Base-by-base conservation (phyloP, 1,284 basidiomycete species). In the Salmacisia buchloeana region DNA sequence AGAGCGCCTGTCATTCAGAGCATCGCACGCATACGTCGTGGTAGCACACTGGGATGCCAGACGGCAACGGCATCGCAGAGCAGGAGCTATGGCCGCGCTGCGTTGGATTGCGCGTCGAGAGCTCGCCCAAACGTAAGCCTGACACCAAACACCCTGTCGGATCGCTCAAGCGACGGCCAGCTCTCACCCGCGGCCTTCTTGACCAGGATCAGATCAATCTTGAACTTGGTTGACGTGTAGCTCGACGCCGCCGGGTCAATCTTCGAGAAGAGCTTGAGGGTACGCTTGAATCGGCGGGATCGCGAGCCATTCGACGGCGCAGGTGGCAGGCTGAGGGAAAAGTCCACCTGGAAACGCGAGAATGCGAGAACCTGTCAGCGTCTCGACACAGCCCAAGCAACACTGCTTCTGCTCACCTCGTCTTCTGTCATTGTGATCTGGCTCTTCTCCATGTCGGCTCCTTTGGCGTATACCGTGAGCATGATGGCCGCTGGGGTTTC, bases 391-490 rank as follows among this genome's bases (percentile, higher is more conserved):
- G 18, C 36, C 18, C 10, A 38, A 38, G 9, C 36, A 38, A 18
- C 18, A 38, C 9, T 38, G 10, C 36, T 38, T 38, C 36, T 18
- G 36, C 54, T 25, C 15, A 66, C 69, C 49, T 68, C 62, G 3
- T 75, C 69, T 1, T 71, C 62, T 4, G 65, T 49, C 36, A 79
- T 64, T 7, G 68, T 64, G 62, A 79, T 72, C 13, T 63, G 64
- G 62, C 69, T 71, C 38, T 70, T 61, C 23, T 62, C 67, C 10
- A 68, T 58, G 27, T 74, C 69, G 4, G 76, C 73, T 0, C 65
- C 69, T 29, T 76, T 76, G 36, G 76, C 75, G 54, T 77, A 79
- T 25, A 79, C 72, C 1, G 75, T 77, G 18, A 79, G 65, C 12
- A 70, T 68, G 3, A 79, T 64, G 35, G 77, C 74, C 49, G 61